Evolutionary conservation across 306 rosid species (phyloP).

Genomic region (Glycine tomentella): DNA sequence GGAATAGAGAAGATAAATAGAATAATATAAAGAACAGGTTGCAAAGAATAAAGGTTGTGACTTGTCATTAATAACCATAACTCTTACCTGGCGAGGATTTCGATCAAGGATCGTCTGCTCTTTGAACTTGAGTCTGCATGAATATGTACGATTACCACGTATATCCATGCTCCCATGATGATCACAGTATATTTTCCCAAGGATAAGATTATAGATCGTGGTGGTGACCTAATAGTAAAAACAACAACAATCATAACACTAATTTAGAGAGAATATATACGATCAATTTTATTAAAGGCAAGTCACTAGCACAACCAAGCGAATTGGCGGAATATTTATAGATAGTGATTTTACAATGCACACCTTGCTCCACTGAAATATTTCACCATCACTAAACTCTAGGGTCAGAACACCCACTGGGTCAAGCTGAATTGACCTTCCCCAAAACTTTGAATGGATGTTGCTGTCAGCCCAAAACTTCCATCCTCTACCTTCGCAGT

Average conservation of each 20-base stretch:
- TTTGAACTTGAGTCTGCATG: slow-evolving; percentile 89
- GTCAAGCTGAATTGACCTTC: slow-evolving; percentile 95
- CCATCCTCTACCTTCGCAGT: slow-evolving; percentile 99
- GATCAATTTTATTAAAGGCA: not conserved
- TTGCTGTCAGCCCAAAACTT: slow-evolving; percentile 98
- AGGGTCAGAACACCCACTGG: slow-evolving; percentile 87
- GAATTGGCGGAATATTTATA: not conserved
- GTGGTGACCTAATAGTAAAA: slow-evolving; percentile 80
- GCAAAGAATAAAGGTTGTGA: slow-evolving; percentile 9
- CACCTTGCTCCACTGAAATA: slow-evolving; percentile 99
- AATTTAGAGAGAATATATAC: not conserved
- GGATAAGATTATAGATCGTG: slow-evolving; percentile 86
- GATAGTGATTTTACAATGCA: slow-evolving; percentile 32
- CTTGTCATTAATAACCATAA: slow-evolving; percentile 17
- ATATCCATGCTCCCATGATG: slow-evolving; percentile 96
- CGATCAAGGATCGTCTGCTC: slow-evolving; percentile 94
- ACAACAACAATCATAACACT: not conserved
- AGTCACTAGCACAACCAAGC: not conserved
- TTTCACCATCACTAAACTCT: slow-evolving; percentile 94
- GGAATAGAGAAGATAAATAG: slow-evolving; percentile 7
- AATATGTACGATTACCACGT: slow-evolving; percentile 78
- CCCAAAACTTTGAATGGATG: slow-evolving; percentile 94
- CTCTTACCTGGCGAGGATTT: slow-evolving; percentile 90
- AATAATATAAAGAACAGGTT: not conserved
- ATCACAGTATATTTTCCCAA: slow-evolving; percentile 92